Evolutionary conservation across 2,329 filamentous ascomycete genomes (phyloP).

Genomic region (Epichloe amarillans): DNA sequence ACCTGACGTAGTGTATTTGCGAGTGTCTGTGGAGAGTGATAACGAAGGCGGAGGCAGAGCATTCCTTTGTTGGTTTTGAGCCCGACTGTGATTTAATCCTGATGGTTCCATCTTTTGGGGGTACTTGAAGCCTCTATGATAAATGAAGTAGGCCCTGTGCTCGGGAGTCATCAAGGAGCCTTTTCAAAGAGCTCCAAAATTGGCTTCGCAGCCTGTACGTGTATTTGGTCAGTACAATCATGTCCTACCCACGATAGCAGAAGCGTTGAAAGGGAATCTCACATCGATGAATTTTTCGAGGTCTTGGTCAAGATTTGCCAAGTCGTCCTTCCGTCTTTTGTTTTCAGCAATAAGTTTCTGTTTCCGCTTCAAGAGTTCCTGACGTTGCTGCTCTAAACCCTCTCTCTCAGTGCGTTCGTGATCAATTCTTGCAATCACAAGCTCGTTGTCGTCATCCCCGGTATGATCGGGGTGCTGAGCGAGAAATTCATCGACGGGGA

Average conservation of each 20-base stretch:
- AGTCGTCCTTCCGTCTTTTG: constrained; percentile 84
- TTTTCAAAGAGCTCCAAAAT: constrained; percentile 76
- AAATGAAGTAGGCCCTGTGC: not conserved
- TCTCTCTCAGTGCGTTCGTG: constrained; percentile 80
- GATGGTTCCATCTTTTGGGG: not conserved
- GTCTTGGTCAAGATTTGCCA: constrained; percentile 82
- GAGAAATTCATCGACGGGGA: constrained; percentile 74
- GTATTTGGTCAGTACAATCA: not conserved
- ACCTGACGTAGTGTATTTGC: not conserved
- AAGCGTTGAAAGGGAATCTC: constrained; percentile 18
- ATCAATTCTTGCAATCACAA: constrained; percentile 84
- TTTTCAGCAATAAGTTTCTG: constrained; percentile 56
- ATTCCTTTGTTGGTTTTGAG: not conserved
- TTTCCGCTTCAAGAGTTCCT: constrained; percentile 56
- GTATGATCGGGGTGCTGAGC: constrained; percentile 59
- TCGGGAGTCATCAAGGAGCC: constrained; percentile 29
- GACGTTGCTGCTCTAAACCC: constrained; percentile 70
- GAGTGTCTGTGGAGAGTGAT: not conserved
- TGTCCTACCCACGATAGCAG: not conserved
- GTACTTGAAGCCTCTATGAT: not conserved
- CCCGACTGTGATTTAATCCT: not conserved
- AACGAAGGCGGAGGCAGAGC: not conserved
- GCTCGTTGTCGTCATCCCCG: constrained; percentile 58
- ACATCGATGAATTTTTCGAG: constrained; percentile 90
- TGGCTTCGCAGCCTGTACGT: constrained; percentile 61